phyloP scores from a whole-genome alignment of 148 eudicot species.

The Tetragonia tetragonoides region DNA sequence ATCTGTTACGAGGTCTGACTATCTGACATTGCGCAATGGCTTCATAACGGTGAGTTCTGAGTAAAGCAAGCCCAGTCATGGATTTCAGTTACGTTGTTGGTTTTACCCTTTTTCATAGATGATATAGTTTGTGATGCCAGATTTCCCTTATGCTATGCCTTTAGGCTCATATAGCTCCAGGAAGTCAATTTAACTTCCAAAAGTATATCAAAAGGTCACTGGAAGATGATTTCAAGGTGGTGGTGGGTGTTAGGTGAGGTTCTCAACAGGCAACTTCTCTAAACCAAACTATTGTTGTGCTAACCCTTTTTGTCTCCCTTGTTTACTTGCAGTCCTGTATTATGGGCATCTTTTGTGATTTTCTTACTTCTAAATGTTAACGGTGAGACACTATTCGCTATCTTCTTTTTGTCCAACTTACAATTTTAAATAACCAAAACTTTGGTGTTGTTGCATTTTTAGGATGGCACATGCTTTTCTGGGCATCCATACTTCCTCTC shows the following conservation, averaged over 20 bases:
- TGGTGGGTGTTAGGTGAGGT: conserved; percentile 80
- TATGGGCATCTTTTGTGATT: conserved; percentile 79
- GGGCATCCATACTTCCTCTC: conserved; percentile 73
- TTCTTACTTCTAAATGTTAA: conserved; percentile 76
- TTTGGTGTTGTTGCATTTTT: conserved; percentile 15
- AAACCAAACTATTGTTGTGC: neutral
- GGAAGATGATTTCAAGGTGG: conserved; percentile 85
- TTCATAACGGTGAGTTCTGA: conserved; percentile 69
- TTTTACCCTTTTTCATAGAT: neutral
- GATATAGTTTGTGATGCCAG: neutral
- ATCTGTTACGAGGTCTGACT: conserved; percentile 84
- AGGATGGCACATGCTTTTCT: conserved; percentile 76
- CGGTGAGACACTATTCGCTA: conserved; percentile 42
- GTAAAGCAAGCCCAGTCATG: neutral
- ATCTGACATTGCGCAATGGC: conserved; percentile 83
- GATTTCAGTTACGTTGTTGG: neutral
- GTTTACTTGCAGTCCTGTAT: conserved; percentile 55
- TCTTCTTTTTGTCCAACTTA: neutral
- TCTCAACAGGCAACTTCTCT: neutral
- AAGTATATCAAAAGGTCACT: conserved; percentile 87
- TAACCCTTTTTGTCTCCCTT: neutral
- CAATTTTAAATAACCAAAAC: neutral
- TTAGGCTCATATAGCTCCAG: conserved; percentile 83
- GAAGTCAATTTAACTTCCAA: conserved; percentile 82
- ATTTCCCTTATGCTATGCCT: conserved; percentile 11